Conservation (phyloP, 805 yeast genomes). For the Isabelozyma heimii region DNA sequence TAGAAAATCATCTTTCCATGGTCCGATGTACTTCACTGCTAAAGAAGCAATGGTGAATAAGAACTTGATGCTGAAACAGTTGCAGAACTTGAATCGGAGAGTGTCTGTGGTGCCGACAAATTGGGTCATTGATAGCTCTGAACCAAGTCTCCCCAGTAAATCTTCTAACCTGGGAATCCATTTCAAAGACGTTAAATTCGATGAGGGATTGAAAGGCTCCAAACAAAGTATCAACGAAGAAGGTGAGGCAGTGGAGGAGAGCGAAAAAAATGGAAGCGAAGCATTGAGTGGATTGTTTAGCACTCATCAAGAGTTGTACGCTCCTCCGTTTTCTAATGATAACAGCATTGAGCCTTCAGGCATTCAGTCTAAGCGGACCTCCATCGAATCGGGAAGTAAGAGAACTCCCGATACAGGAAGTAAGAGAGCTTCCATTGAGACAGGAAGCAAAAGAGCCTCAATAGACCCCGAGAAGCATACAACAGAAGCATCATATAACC, state of each 20-base stretch:
- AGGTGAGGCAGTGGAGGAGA: background rate
- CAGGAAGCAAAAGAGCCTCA: too few species aligned
- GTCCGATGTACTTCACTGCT: conserved; percentile 15
- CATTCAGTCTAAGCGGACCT: background rate
- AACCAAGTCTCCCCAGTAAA: background rate
- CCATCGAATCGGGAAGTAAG: background rate
- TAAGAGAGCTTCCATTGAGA: too few species aligned
- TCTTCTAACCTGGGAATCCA: conserved; percentile 4
- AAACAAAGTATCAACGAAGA: background rate
- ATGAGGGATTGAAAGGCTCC: conserved; percentile 2
- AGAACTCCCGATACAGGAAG: too few species aligned
- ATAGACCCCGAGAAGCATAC: too few species aligned
- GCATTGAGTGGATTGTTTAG: conserved; percentile 22
- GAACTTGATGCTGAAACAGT: conserved; percentile 1
- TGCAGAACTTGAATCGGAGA: conserved; percentile 17
- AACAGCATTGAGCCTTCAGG: background rate
- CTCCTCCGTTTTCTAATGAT: conserved; percentile 3
- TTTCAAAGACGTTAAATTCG: conserved; percentile 25
- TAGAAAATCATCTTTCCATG: conserved; percentile 18
- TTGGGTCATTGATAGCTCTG: conserved; percentile 11
- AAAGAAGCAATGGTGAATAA: conserved; percentile 6
- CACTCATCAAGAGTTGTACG: conserved; percentile 33
- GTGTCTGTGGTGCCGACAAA: conserved; percentile 29
- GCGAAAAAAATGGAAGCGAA: conserved; percentile 5
- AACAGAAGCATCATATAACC: too few species aligned